These are phyloP conservation scores for Medicago truncatula DNA, from an alignment of 306 rosid species.

Conservation along the genomic window MtrunA17r5.0-ANR NC_053042.1:53761001-53761500, in stretches of 20 bases:
- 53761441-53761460: too few species aligned
- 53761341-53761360: not conserved
- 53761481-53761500: not conserved
- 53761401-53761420: too few species aligned
- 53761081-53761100: too few species aligned
- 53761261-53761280: not conserved
- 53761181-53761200: too few species aligned
- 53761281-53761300: not conserved
- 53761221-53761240: slow-evolving; percentile 3
- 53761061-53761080: too few species aligned
- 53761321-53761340: not conserved
- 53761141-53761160: too few species aligned
- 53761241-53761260: not conserved
- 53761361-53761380: not conserved
- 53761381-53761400: not conserved
- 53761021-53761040: too few species aligned
- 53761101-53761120: too few species aligned
- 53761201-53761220: not conserved
- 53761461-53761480: not conserved
- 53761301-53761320: not conserved
- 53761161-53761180: too few species aligned
- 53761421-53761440: not conserved
- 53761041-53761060: too few species aligned
- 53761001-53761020: too few species aligned
- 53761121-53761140: too few species aligned